Conservation (phyloP, 192 early-diverging fungal genomes). For the Geosiphon pyriformis region DNA sequence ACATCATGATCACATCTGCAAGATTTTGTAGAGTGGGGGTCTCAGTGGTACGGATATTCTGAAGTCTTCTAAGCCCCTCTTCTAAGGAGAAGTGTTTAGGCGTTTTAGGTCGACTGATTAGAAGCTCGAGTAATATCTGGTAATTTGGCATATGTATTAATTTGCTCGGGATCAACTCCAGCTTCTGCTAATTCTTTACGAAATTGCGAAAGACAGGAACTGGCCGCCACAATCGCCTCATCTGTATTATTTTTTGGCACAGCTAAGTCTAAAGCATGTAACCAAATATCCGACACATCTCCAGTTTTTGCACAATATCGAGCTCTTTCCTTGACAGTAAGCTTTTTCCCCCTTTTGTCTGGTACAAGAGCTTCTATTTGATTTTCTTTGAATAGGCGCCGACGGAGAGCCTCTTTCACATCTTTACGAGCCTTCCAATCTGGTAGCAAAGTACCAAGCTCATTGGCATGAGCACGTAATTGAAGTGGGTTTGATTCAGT, state of each 20-base stretch:
- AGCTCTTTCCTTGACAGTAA: neutral
- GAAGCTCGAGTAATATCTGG: neutral
- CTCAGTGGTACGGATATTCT: slow-evolving; percentile 6
- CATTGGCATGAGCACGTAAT: neutral
- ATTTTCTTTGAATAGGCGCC: neutral
- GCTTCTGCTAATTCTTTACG: neutral
- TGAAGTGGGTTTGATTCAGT: neutral
- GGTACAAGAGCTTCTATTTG: neutral
- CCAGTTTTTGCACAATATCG: neutral
- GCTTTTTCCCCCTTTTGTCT: neutral
- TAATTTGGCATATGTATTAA: neutral
- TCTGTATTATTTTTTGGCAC: neutral
- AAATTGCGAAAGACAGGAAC: neutral
- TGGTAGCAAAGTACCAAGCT: slow-evolving; percentile 1
- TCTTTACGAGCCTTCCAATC: neutral
- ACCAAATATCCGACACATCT: neutral
- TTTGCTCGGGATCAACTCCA: neutral
- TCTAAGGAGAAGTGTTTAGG: slow-evolving; percentile 1
- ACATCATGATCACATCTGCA: slow-evolving; percentile 14
- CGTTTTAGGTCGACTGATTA: neutral
- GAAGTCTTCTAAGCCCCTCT: neutral
- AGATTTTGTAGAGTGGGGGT: neutral
- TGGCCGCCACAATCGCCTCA: neutral
- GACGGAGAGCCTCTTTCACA: neutral
- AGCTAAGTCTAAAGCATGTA: neutral